Evolutionary conservation across 2,329 filamentous ascomycete species (phyloP), one percentile per base, ranked within the genome.

Genomic region (Cercospora sp.): DNA sequence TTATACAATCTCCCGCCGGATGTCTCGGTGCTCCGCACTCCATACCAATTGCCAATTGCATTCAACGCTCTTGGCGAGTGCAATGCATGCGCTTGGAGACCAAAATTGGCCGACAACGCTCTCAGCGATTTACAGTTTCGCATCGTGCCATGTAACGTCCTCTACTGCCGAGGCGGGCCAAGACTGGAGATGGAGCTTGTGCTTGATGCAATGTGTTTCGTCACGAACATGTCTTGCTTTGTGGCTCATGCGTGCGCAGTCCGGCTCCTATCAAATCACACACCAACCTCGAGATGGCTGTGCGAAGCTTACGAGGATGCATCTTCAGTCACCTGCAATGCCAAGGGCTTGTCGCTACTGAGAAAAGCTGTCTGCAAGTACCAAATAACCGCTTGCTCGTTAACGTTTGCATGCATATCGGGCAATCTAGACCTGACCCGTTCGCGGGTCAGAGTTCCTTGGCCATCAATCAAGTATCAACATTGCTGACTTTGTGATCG

Each of bases 91-190:
- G 18, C 18, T 51, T 24, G 45, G 16, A 21, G 18, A 51, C 45
- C 45, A 24, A 8, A 13, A 51, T 13, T 26, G 45, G 21, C 45
- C 45, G 18, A 51, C 18, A n/a, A 24, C 21, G 45, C 45, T 51
- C 21, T 12, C 9, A 51, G 10, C 10, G 45, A 21, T 24, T 51
- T 51, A 51, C 45, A 51, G 3, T 51, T 51, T 51, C 45, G 45
- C 45, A 24, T 51, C 18, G 45, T 51, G 45, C 45, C 45, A 51
- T 51, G 45, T 51, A 51, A 51, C 21, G 45, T 16, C 30, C 53
- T 34, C 53, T 58, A 13, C 16, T 34, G 53, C 53, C 53, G 26
- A 58, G 53, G 53, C 53, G 53, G 26, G 53, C 53, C 53, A 58
- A 58, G 53, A 58, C 53, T 58, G 24, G 26, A 34, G 24, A 30